Base-by-base conservation (phyloP, 2,329 filamentous ascomycete species). In the Lecanoromycetidae sp. region DNA sequence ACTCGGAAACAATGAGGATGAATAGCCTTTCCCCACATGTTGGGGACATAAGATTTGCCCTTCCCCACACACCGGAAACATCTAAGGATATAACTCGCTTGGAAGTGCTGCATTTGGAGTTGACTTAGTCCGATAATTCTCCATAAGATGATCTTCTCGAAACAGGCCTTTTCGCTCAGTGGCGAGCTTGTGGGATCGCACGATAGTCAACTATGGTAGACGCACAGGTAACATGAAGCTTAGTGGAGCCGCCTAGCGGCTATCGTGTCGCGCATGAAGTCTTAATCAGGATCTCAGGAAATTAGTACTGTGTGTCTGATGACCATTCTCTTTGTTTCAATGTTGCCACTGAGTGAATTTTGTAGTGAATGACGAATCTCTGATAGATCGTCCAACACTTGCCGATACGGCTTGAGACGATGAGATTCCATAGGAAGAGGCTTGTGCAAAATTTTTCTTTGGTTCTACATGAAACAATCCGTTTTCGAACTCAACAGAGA, bases 211-310 rank as follows among this genome's bases (percentile, higher is more conserved):
- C n/a, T n/a, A n/a, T n/a, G n/a, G n/a, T n/a, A n/a, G 19, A 46
- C 19, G 9, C 41, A 27, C 41, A 23, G 22, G 36, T 22, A 13
- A 22, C 12, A 23, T 20, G 23, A 13, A 19, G 4, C 10, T 41
- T 35, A 46, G 40, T 46, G 44, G 44, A 30, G 20, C 41, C 44
- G 44, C 27, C 13, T 46, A 17, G 36, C 44, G 44, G 44, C 35
- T 46, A 15, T 46, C 37, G 44, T 39, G 26, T 37, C 30, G 37
- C 43, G 43, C 34, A 13, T 35, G 23, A 23, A 34, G 35, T 36
- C 30, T 30, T 29, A 13, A 22, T 37, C 25, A 38, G 20, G 5
- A 38, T n/a, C n/a, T n/a, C n/a, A n/a, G n/a, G n/a, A n/a, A n/a
- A n/a, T n/a, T n/a, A n/a, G n/a, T n/a, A n/a, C n/a, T n/a, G n/a